Percentiles rank a stretch among this genome's conserved stretches.
These are phyloP conservation scores for Chytriomyces sp. DNA, from an alignment of 192 early-diverging fungal genomes.

Conservation along the genomic window DNA sequence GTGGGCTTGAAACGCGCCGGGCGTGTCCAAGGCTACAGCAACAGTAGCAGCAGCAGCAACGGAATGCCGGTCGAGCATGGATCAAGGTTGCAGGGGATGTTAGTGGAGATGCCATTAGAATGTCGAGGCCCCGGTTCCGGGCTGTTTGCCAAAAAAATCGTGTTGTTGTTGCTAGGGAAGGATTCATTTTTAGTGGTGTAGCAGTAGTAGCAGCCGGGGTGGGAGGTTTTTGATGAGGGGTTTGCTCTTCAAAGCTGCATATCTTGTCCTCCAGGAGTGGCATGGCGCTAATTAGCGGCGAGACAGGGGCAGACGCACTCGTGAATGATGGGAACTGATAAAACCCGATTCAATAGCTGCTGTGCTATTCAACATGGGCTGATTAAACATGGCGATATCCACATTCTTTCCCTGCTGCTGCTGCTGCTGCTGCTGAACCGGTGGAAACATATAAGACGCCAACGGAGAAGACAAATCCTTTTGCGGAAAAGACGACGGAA, in stretches of 20 bases:
- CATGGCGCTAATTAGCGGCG: background rate
- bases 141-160: background rate
- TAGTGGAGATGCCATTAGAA: background rate
- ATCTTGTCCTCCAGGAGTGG: background rate
- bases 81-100: background rate
- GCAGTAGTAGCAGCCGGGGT: background rate
- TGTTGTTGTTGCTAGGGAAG: background rate
- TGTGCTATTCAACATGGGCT: background rate
- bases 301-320: background rate
- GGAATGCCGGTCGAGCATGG: background rate
- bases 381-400: background rate
- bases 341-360: background rate
- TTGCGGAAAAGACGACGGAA: no score
- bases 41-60: no score
- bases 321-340: background rate
- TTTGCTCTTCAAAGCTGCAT: no score
- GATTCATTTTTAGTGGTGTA: background rate
- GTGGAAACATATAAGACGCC: background rate
- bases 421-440: background rate
- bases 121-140: conserved; percentile 8
- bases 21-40: background rate
- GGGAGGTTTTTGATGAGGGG: background rate
- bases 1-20: conserved; percentile 27
- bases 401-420: background rate
- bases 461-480: no score